A percentile compares a stretch with the other conserved stretches of the same genome.
These are phyloP conservation scores for Amaranthus hypochondriacus DNA, from an alignment of 148 eudicot species.

Conservation along the genomic window DNA sequence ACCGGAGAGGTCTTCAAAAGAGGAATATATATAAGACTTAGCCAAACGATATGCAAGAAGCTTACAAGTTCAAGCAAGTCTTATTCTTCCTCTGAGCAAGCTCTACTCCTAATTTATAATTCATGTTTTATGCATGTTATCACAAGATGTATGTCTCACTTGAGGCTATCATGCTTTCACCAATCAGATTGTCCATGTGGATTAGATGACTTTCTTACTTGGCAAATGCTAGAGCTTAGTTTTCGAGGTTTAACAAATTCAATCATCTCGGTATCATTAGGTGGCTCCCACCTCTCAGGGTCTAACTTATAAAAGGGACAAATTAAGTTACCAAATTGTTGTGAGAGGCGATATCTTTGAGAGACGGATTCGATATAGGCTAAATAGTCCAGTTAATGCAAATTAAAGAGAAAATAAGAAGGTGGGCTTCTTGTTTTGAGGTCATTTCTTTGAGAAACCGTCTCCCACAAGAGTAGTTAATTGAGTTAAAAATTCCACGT, in stretches of 20 bases:
- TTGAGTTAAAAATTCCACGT: too few relatives aligned
- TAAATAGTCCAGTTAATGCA: too few relatives aligned
- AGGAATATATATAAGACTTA: constrained; percentile 14
- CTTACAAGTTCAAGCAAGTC: constrained; percentile 13
- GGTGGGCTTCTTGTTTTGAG: too few relatives aligned
- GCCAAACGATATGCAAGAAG: constrained; percentile 24
- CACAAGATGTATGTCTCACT: constrained; percentile 39
- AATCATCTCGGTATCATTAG: too few relatives aligned
- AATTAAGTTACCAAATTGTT: too few relatives aligned
- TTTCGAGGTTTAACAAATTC: neutral
- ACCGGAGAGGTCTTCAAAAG: constrained; percentile 74
- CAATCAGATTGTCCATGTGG: constrained; percentile 46
- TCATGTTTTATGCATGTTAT: constrained; percentile 19
- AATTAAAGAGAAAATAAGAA: too few relatives aligned
- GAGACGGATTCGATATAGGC: too few relatives aligned
- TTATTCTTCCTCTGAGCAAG: constrained; percentile 39
- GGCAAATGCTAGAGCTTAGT: constrained; percentile 1
- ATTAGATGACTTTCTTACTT: constrained; percentile 35
- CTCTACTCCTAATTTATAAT: constrained; percentile 38
- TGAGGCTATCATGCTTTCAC: constrained; percentile 55
- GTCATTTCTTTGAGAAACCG: too few relatives aligned
- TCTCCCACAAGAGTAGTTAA: too few relatives aligned
- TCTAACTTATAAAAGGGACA: too few relatives aligned
- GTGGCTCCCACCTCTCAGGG: too few relatives aligned
- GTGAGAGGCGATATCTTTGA: too few relatives aligned